Evolutionary conservation across 2,329 filamentous ascomycete species (phyloP).

Genomic region (Penicillium hordei): DNA sequence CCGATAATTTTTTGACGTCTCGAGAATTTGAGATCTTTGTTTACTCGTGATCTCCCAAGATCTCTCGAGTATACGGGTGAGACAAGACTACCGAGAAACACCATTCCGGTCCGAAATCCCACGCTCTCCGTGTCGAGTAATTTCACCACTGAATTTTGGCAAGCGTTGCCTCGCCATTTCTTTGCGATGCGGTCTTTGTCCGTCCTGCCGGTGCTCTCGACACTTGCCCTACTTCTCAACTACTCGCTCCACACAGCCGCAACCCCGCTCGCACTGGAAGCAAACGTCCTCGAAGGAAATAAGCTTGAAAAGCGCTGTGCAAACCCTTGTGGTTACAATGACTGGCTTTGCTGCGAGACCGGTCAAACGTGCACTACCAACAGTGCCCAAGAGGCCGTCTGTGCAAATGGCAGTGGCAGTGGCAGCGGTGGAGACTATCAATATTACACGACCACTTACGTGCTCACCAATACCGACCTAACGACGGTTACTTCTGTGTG

Average conservation of each 20-base stretch:
- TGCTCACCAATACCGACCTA: constrained; percentile 53
- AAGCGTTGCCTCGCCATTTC: constrained; percentile 8
- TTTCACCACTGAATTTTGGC: not conserved
- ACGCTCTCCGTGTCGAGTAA: not conserved
- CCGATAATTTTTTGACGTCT: constrained; percentile 7
- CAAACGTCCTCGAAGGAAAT: constrained; percentile 18
- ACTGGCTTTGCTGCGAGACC: constrained; percentile 51
- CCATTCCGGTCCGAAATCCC: not conserved
- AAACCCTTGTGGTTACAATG: constrained; percentile 54
- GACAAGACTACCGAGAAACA: constrained; percentile 1
- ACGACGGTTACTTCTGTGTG: constrained; percentile 56
- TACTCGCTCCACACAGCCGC: constrained; percentile 26
- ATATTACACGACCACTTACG: constrained; percentile 58
- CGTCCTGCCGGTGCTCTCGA: constrained; percentile 28
- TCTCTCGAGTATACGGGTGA: constrained; percentile 14
- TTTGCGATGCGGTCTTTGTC: constrained; percentile 33
- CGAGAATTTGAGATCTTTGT: constrained; percentile 7
- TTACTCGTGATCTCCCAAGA: constrained; percentile 12
- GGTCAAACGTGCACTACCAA: constrained; percentile 53
- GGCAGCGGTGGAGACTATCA: constrained; percentile 45
- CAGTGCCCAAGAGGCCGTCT: constrained; percentile 50
- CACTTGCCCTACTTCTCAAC: constrained; percentile 30
- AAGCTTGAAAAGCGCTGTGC: constrained; percentile 42
- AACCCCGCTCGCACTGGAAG: constrained; percentile 32
- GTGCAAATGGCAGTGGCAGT: constrained; percentile 31